A percentile compares a stretch with the other conserved stretches of the same genome.
These are phyloP conservation scores for Fusarium sp. DNA, from an alignment of 2,329 filamentous ascomycete species.

Conservation along the genomic window DNA sequence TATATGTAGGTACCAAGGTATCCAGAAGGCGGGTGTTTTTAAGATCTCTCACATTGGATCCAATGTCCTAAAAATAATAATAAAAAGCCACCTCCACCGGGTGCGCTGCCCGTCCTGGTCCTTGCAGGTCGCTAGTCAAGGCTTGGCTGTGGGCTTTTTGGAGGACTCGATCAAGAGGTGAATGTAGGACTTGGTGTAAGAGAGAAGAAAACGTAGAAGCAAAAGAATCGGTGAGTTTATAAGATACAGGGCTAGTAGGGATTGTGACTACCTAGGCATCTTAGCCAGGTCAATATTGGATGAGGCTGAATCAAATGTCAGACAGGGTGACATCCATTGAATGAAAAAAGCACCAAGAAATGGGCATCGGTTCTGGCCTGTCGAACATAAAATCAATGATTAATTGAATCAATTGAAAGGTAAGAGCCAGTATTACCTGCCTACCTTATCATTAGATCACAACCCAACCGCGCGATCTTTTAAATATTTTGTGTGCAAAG, in stretches of 20 bases:
- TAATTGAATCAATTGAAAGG: not conserved
- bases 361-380: not conserved
- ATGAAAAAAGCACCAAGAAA: not conserved
- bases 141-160: constrained; percentile 18
- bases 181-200: not conserved
- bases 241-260: not conserved
- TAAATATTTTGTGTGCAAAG: not conserved
- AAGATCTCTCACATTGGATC: not conserved
- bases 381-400: not conserved
- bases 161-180: not conserved
- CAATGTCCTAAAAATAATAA: constrained; percentile 24
- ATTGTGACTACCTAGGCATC: not conserved
- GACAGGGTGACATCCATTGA: constrained; percentile 20
- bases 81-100: constrained; percentile 23
- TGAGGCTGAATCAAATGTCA: constrained; percentile 26
- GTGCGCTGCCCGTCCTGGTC: not conserved
- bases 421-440: not conserved
- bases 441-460: not conserved
- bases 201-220: not conserved
- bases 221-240: constrained; percentile 27
- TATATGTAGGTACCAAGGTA: not conserved
- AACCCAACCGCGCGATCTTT: constrained; percentile 28
- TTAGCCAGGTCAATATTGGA: not conserved
- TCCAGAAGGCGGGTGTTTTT: not conserved
- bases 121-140: constrained; percentile 24